Evolutionary conservation across 2,329 filamentous ascomycete genomes (phyloP), one percentile per base, ranked within the genome.

Genomic region (Fusarium sterilihyphosum): DNA sequence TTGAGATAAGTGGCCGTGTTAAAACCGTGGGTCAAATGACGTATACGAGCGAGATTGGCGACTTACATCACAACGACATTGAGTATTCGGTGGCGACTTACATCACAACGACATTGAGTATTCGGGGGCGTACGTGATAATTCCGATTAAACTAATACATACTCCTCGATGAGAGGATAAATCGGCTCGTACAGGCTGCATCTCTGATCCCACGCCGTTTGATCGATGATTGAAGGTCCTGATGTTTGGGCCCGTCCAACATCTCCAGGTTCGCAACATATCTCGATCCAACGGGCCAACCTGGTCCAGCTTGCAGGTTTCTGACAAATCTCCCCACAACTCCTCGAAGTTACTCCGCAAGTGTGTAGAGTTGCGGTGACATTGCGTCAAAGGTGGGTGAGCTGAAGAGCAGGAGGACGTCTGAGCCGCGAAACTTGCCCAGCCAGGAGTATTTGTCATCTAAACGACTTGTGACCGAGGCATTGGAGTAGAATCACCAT

Each of bases 401-500:
- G 26, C 47, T 54, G 60, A 80, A 79, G 9, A 81, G 75, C 16
- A 80, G 68, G 3, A 64, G 18, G 17, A 77, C 61, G 13, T 81
- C 80, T 10, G 71, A 73, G 26, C 67, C 72, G 61, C 81, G 79
- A 54, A 78, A 80, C 29, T 78, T 80, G 24, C 70, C 76, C 2
- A 81, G 71, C 64, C 70, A 81, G 3, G 33, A 44, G 49, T 72
- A 77, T 24, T 77, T 40, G 3, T 65, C 40, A 5, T 71, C 73
- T 5, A 80, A 33, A 16, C 77, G 54, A n/a, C 69, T 70, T 1
- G 70, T 63, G 29, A 77, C 49, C 4, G 78, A 80, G 11, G 69
- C 47, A 56, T 80, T 80, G 72, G 78, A 79, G 68, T 70, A 73
- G 63, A 75, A 78, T 18, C 77, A 73, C 80, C 80, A 80, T 3